Conservation (phyloP, 805 yeast species). For the Yueomyces sinensis region DNA sequence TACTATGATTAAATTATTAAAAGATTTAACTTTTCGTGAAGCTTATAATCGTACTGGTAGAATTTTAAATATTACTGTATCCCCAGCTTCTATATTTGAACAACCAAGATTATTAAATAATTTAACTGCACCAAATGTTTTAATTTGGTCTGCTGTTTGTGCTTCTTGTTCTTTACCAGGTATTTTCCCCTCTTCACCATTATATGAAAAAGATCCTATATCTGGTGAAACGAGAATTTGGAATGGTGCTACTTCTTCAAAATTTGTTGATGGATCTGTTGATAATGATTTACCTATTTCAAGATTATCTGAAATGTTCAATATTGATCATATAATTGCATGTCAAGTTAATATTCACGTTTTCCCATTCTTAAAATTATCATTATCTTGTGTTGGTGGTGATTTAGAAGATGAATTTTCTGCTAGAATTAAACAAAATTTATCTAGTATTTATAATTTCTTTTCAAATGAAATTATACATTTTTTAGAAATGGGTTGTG, state of each 20-base stretch:
- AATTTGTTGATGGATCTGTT: constrained; percentile 90
- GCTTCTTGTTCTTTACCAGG: constrained; percentile 91
- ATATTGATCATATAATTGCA: constrained; percentile 91
- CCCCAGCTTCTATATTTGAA: constrained; percentile 79
- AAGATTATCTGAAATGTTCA: constrained; percentile 85
- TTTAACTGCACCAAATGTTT: constrained; percentile 64
- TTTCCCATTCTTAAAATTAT: constrained; percentile 63
- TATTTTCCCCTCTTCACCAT: constrained; percentile 68
- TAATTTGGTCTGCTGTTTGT: constrained; percentile 77
- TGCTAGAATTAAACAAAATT: constrained; percentile 37
- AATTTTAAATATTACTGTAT: constrained; percentile 80
- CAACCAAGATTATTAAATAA: constrained; percentile 73
- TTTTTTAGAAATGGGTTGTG: constrained; percentile 54
- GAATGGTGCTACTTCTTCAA: constrained; percentile 53
- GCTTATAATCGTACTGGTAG: constrained; percentile 88
- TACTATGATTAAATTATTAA: constrained; percentile 66
- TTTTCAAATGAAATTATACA: constrained; percentile 63
- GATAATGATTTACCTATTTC: constrained; percentile 86
- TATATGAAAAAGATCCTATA: constrained; percentile 65
- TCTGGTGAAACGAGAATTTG: constrained; percentile 68
- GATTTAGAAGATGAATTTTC: constrained; percentile 47
- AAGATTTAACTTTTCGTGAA: constrained; percentile 84
- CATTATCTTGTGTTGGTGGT: constrained; percentile 58
- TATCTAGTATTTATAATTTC: constrained; percentile 43
- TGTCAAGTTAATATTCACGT: constrained; percentile 96